Percentiles rank a stretch among this genome's conserved stretches.
Evolutionary conservation across 208 protist genomes (phyloP).

Genomic region (Crithidia mellificae): DNA sequence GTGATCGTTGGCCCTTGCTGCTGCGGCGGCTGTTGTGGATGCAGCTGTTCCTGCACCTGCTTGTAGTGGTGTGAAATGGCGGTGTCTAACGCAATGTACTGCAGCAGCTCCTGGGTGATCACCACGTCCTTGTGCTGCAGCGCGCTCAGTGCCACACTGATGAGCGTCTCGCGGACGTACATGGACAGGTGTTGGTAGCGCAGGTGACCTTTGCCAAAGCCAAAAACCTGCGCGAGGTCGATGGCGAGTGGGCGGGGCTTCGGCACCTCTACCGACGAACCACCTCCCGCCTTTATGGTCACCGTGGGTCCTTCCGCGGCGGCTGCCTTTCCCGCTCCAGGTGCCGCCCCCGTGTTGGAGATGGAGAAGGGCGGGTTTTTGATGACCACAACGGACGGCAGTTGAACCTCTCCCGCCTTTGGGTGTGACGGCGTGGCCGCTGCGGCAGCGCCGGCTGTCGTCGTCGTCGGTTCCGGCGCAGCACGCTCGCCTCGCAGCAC

Average conservation of each 20-base stretch:
- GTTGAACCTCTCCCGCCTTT: background rate
- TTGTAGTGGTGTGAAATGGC: conserved; percentile 23
- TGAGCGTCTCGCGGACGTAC: conserved; percentile 26
- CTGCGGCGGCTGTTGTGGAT: background rate
- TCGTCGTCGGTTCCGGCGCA: background rate
- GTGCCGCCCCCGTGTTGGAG: background rate
- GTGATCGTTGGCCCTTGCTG: background rate
- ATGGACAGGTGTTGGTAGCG: conserved; percentile 22
- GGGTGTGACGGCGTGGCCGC: background rate
- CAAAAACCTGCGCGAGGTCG: conserved; percentile 27
- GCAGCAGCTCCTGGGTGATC: conserved; percentile 28
- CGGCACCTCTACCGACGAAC: background rate
- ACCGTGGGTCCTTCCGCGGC: background rate
- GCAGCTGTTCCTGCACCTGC: conserved; percentile 1
- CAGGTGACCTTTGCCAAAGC: conserved; percentile 15
- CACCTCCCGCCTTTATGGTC: background rate
- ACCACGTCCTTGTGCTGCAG: conserved; percentile 29
- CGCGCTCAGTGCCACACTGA: conserved; percentile 25
- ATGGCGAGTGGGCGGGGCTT: background rate
- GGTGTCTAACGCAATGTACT: conserved; percentile 33
- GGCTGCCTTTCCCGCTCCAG: background rate
- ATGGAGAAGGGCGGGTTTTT: conserved; percentile 4
- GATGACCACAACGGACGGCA: conserved; percentile 1
- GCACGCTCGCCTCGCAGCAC: conserved; percentile 9
- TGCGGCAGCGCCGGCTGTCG: too few relatives aligned